Conservation (phyloP, 2,329 filamentous ascomycete genomes). For the Chalaropsis thielavioides region DNA sequence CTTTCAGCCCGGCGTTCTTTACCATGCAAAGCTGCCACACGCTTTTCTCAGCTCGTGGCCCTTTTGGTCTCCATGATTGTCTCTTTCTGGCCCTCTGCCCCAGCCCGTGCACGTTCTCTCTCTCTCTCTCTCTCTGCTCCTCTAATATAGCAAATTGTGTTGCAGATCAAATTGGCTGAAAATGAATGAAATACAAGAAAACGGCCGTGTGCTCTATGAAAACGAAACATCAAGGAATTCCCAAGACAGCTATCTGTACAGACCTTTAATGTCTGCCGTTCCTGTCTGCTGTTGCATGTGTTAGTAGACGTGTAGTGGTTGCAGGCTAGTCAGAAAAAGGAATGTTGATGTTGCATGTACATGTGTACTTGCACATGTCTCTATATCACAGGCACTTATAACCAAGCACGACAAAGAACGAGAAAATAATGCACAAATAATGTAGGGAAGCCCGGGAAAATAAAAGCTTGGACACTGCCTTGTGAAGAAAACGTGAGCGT, state of each 20-base stretch:
- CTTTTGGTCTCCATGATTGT: neutral
- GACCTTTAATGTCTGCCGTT: too few species aligned
- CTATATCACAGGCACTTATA: too few species aligned
- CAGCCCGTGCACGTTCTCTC: neutral
- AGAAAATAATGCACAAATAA: neutral
- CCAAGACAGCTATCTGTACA: too few species aligned
- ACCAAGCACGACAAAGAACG: too few species aligned
- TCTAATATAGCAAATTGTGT: neutral
- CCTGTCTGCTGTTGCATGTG: too few species aligned
- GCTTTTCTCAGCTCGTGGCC: neutral
- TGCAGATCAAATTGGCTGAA: neutral
- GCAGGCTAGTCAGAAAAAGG: too few species aligned
- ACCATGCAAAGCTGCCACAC: neutral
- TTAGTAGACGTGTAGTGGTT: too few species aligned
- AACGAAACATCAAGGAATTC: too few species aligned
- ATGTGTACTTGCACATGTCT: too few species aligned
- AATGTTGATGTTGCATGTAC: too few species aligned
- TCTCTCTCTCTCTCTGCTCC: too few species aligned
- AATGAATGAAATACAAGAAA: neutral
- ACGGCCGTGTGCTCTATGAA: neutral
- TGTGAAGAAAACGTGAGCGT: neutral
- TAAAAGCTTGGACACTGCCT: neutral
- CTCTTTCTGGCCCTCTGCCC: neutral
- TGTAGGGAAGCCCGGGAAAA: neutral
- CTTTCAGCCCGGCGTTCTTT: conserved; percentile 3